Evolutionary conservation across 2,329 filamentous ascomycete genomes (phyloP), one percentile per base, ranked within the genome.

Genomic region (Pochonia chlamydosporia): DNA sequence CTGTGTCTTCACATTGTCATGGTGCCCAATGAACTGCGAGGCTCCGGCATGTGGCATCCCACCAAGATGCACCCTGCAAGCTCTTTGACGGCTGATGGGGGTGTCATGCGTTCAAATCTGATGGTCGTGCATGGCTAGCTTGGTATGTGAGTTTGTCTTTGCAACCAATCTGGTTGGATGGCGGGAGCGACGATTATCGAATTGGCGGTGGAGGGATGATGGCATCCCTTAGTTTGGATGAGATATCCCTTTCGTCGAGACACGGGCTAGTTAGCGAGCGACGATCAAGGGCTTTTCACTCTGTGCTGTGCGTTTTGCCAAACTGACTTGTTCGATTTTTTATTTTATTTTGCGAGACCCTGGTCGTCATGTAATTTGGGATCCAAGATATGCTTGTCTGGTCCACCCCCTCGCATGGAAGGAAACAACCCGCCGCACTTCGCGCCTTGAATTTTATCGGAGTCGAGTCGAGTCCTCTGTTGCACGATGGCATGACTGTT

Each of bases 41-140:
- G 24, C 4, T n/a, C 43, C 31, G 43, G 47, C 44, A 50, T 45
- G 46, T 50, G 45, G 51, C 47, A 45, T 42, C 51, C 40, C 44
- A 51, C 44, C 40, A 43, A 30, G n/a, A 10, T 21, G 18, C 35
- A 39, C 10, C 7, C 23, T 43, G 23, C 21, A 26, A 30, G 26
- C 23, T n/a, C n/a, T n/a, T 33, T 31, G 21, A 20, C 33, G 37
- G 43, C 24, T 45, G 37, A 46, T 40, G 25, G 25, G 43, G 42
- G 49, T 54, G 54, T 54, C 54, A 55, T 56, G 54, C 53, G 54
- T 52, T 41, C 46, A 43, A 43, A 40, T 28, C 40, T 33, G 46
- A 50, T 43, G 45, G 45, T 20, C 39, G 28, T 47, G 45, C 45
- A 45, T 44, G 37, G 20, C 31, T 48, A 47, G 40, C 36, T 20